phyloP scores from a whole-genome alignment of 139 green algal species.

The Trebouxia sp. region DNA sequence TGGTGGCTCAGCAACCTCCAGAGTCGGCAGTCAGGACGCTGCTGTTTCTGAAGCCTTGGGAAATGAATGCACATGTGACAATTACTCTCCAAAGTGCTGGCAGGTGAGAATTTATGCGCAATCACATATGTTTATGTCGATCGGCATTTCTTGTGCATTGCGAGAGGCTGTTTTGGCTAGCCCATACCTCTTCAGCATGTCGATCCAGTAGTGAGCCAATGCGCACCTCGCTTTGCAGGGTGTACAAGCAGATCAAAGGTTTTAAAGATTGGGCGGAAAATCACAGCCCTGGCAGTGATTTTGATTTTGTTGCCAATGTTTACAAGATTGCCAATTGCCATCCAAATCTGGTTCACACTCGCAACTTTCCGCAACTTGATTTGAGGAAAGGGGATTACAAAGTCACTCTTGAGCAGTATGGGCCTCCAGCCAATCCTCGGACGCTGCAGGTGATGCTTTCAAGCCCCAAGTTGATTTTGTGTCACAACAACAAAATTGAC shows the following conservation, averaged over 20 bases:
- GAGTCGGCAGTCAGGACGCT: not conserved
- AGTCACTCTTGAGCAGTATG: conserved; percentile 24
- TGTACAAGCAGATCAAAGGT: conserved; percentile 5
- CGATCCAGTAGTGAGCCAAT: not conserved
- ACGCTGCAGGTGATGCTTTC: no score
- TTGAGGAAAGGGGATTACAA: conserved; percentile 16
- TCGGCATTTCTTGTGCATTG: not conserved
- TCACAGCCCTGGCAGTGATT: conserved; percentile 2
- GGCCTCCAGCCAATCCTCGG: no score
- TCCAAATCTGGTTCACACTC: conserved; percentile 13
- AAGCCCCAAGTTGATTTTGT: no score
- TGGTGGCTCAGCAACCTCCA: conserved; percentile 19
- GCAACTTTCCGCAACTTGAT: conserved; percentile 9
- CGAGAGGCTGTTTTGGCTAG: no score
- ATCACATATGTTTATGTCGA: not conserved
- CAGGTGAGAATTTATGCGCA: not conserved
- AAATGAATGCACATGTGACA: not conserved
- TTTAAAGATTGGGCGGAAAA: not conserved
- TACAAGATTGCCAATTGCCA: conserved; percentile 9
- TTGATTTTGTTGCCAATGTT: conserved; percentile 13
- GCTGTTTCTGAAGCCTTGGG: conserved; percentile 11
- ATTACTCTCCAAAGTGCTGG: conserved; percentile 11
- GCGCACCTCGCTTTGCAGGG: not conserved
- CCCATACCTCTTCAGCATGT: not conserved
- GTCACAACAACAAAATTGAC: no score